Base-by-base conservation (phyloP, 768 basidiomycete species). In the Pleurotus ostreatus region DNA sequence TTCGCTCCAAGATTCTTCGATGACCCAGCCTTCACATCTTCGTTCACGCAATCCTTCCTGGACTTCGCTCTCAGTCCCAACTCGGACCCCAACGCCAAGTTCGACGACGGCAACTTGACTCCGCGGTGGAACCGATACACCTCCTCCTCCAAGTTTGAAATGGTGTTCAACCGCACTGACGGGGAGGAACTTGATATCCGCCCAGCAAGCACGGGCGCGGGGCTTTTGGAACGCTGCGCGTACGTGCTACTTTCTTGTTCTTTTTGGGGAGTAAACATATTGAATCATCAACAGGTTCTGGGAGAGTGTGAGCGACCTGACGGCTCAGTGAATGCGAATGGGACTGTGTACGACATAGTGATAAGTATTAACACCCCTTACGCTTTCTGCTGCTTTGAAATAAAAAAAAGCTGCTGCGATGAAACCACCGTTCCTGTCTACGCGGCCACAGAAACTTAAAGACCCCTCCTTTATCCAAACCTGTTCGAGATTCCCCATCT, bases 141-240 rank as follows among this genome's bases (percentile, higher is more conserved):
- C 1, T 60, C 56, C 1, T 60, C 59, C 2, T 57, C 54, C 0
- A 62, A 61, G 1, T 34, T 34, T 3, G 79, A 81, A 64, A 80
- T 83, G 76, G 53, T 79, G 6, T 83, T 80, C 61, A 81, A 79
- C 55, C 55, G 62, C 49, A 76, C 75, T 3, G 68, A 46, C 9
- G 59, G 57, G 0, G 65, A 62, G 15, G 56, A 43, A n/a, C 66
- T 76, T 2, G 64, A 70, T 37, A 65, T 80, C 2, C 46, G 67
- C 30, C 20, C 63, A 12, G 55, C 68, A 13, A 59, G 44, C 49
- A 76, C 78, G 1, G 62, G 70, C 2, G 38, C 16, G 5, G 65
- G 59, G 0, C 49, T 79, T 18, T 52, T 74, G 38, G 60, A 71
- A 23, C 69, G 78, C 43, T 80, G 71, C 64, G 56, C 38, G 71